phyloP scores from a whole-genome alignment of 2,329 filamentous ascomycete species.

The Exophiala xenobiotica region DNA sequence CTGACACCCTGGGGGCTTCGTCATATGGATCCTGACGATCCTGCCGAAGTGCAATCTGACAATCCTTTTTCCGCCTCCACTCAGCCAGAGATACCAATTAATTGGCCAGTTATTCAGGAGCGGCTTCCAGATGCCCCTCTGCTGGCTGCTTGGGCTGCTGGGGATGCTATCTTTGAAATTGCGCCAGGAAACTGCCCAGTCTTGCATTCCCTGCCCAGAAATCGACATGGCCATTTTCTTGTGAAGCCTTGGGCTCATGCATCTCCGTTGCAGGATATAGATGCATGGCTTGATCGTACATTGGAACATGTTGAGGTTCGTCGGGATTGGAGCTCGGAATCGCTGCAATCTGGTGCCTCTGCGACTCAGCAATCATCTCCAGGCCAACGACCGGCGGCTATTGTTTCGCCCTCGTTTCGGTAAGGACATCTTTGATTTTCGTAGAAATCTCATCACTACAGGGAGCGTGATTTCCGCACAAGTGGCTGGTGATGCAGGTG shows the following conservation, averaged over 20 bases:
- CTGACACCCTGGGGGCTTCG: neutral
- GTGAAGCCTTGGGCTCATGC: neutral
- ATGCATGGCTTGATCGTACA: neutral
- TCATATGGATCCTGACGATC: neutral
- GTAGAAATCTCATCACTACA: neutral
- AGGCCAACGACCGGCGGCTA: neutral
- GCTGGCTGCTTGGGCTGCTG: neutral
- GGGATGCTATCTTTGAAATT: neutral
- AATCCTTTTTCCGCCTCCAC: constrained; percentile 2
- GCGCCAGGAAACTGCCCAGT: neutral
- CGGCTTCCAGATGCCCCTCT: neutral
- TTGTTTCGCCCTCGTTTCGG: constrained; percentile 1
- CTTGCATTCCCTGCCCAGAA: neutral
- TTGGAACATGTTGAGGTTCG: neutral
- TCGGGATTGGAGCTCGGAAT: neutral
- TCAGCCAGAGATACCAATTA: neutral
- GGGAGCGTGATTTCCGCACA: neutral
- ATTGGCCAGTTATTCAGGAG: neutral
- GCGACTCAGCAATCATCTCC: neutral
- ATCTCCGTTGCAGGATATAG: neutral
- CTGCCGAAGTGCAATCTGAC: neutral
- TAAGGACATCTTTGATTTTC: neutral
- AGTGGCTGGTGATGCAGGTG: neutral
- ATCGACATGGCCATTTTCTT: neutral
- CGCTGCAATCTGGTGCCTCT: neutral